Conservation (phyloP, 2,329 filamentous ascomycete species). For the Neopestalotiopsis sp. region DNA sequence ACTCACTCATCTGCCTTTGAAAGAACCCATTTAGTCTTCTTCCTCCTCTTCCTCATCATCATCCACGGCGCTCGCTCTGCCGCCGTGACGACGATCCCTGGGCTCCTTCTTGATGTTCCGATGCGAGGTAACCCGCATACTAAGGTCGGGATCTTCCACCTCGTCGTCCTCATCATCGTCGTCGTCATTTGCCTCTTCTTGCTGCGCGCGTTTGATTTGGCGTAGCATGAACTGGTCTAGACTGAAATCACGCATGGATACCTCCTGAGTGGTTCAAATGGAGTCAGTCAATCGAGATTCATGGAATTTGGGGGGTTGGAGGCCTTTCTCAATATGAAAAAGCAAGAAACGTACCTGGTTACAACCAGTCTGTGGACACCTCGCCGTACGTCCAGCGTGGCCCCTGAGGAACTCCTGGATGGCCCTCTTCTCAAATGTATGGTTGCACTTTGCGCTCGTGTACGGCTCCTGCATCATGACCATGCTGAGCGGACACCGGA, state of each 20-base stretch:
- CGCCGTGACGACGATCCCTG: neutral
- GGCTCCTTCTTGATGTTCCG: conserved; percentile 27
- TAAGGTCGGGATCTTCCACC: conserved; percentile 37
- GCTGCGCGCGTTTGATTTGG: conserved; percentile 58
- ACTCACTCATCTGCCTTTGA: too few relatives aligned
- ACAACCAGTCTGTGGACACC: conserved; percentile 73
- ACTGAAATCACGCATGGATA: conserved; percentile 59
- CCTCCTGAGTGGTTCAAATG: conserved; percentile 41
- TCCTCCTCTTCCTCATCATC: conserved; percentile 10
- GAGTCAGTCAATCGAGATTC: too few relatives aligned
- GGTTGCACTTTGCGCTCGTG: conserved; percentile 70
- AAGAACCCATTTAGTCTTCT: neutral
- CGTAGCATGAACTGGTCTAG: conserved; percentile 62
- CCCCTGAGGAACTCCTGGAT: conserved; percentile 60
- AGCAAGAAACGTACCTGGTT: conserved; percentile 50
- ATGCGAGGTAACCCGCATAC: conserved; percentile 25
- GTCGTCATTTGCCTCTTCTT: conserved; percentile 48
- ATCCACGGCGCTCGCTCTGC: neutral
- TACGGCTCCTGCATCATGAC: conserved; percentile 69
- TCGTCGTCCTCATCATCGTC: conserved; percentile 49
- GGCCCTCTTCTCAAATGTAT: conserved; percentile 72
- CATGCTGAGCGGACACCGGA: conserved; percentile 74
- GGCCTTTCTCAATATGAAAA: neutral
- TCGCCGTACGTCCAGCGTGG: conserved; percentile 42
- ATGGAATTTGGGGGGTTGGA: too few relatives aligned